Conservation (phyloP, 768 basidiomycete species). For the Hirschioporus abietinus region DNA sequence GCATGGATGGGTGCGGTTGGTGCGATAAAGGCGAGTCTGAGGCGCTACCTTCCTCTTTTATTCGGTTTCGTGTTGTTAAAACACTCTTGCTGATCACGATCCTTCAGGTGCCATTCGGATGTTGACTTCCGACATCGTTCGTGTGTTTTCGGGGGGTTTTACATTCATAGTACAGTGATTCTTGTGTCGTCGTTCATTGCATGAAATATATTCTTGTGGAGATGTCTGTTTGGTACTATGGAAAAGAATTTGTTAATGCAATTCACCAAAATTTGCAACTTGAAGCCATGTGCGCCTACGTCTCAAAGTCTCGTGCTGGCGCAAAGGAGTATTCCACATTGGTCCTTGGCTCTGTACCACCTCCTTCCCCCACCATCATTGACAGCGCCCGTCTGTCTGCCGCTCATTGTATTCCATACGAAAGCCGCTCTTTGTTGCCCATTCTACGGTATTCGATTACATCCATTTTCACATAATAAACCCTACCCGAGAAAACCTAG, state of each 20-base stretch:
- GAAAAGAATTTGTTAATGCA: not conserved
- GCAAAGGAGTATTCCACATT: not conserved
- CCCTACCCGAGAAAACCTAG: not conserved
- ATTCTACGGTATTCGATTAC: not conserved
- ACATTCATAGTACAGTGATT: not conserved
- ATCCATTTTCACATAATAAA: not conserved
- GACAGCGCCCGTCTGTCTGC: not conserved
- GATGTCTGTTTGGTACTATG: not conserved
- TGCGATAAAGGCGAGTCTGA: slow-evolving; percentile 91
- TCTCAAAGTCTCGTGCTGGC: not conserved
- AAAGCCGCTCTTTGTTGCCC: not conserved
- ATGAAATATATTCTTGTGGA: not conserved
- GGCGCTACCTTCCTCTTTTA: slow-evolving; percentile 26
- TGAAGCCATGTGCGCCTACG: not conserved
- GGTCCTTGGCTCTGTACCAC: not conserved
- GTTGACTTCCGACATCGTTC: not conserved
- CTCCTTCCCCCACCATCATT: not conserved
- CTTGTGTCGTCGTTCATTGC: not conserved
- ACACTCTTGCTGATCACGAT: not conserved
- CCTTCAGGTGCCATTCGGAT: not conserved
- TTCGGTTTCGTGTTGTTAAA: not conserved
- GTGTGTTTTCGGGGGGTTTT: not conserved
- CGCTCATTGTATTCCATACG: not conserved
- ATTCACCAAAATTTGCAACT: not conserved
- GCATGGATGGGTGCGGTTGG: slow-evolving; percentile 63